phyloP scores from a whole-genome alignment of 1,284 basidiomycete genomes.

The Rhodotorula sp. region DNA sequence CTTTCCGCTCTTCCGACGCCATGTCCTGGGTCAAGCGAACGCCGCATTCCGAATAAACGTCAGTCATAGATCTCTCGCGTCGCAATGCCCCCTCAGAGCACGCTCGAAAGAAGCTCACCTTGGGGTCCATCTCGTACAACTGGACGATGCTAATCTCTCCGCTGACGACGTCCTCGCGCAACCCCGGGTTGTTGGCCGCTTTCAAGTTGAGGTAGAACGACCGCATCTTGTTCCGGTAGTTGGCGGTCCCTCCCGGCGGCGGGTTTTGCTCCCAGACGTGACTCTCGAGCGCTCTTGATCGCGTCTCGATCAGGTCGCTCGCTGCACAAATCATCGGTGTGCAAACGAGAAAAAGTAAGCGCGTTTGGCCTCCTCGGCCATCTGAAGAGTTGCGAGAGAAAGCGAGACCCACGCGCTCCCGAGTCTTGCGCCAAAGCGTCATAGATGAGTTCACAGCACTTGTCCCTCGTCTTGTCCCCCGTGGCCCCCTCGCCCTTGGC shows the following conservation, averaged over 20 bases:
- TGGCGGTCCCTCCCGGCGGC: constrained; percentile 44
- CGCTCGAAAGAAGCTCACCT: too few relatives aligned
- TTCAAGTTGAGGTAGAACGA: constrained; percentile 90
- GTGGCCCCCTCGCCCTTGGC: constrained; percentile 51
- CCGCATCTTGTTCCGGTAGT: constrained; percentile 80
- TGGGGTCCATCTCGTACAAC: constrained; percentile 47
- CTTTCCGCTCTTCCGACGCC: constrained; percentile 87
- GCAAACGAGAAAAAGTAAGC: constrained; percentile 10
- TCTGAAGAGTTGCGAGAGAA: background rate
- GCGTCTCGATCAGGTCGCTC: constrained; percentile 27
- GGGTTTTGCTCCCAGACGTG: constrained; percentile 33
- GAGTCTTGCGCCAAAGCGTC: constrained; percentile 83
- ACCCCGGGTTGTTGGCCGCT: constrained; percentile 86
- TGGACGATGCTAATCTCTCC: constrained; percentile 80
- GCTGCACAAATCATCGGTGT: constrained; percentile 17
- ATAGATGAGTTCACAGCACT: constrained; percentile 85
- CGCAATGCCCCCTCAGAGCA: too few relatives aligned
- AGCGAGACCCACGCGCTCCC: constrained; percentile 66
- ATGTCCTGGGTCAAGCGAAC: constrained; percentile 66
- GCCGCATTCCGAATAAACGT: background rate
- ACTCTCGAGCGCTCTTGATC: constrained; percentile 30
- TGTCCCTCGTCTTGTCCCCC: constrained; percentile 76
- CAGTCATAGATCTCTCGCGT: background rate
- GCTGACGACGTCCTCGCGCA: constrained; percentile 78
- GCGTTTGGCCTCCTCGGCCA: background rate